A percentile compares a stretch with the other conserved stretches of the same genome.
These are phyloP conservation scores for Penicillium subrubescens DNA, from an alignment of 495 filamentous ascomycete species.

Conservation along the genomic window DNA sequence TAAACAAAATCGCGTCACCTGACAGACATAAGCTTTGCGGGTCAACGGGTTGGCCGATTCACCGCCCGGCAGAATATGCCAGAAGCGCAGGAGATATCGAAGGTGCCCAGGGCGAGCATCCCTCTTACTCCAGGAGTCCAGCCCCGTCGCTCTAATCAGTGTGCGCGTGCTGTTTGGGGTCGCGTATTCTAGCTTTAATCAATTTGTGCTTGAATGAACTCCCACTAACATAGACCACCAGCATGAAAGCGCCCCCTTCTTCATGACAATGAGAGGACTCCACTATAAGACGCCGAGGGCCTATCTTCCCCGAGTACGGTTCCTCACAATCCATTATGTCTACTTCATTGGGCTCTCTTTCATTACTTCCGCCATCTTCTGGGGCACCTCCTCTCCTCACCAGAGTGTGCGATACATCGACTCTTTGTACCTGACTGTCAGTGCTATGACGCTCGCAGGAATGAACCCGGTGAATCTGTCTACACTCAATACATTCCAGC, in stretches of 20 bases:
- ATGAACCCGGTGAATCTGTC: constrained; percentile 11
- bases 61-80: too few species aligned
- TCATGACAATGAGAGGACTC: not conserved
- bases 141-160: too few species aligned
- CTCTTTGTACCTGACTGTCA: constrained; percentile 5
- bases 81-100: too few species aligned
- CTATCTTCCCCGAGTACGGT: constrained; percentile 4
- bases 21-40: too few species aligned
- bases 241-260: not conserved
- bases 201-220: not conserved
- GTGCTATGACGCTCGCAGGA: constrained; percentile 7
- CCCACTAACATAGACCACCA: not conserved
- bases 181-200: not conserved
- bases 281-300: not conserved
- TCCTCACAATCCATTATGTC: constrained; percentile 5
- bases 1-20: too few species aligned
- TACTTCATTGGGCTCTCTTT: constrained; percentile 5
- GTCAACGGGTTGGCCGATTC: too few species aligned
- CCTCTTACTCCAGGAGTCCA: too few species aligned
- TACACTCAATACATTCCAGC: constrained; percentile 8
- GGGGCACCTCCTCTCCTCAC: constrained; percentile 6
- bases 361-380: constrained; percentile 5
- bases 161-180: too few species aligned
- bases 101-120: too few species aligned
- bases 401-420: constrained; percentile 8